phyloP scores from a whole-genome alignment of 1,139 yeast genomes.

The Pichia sp. region DNA sequence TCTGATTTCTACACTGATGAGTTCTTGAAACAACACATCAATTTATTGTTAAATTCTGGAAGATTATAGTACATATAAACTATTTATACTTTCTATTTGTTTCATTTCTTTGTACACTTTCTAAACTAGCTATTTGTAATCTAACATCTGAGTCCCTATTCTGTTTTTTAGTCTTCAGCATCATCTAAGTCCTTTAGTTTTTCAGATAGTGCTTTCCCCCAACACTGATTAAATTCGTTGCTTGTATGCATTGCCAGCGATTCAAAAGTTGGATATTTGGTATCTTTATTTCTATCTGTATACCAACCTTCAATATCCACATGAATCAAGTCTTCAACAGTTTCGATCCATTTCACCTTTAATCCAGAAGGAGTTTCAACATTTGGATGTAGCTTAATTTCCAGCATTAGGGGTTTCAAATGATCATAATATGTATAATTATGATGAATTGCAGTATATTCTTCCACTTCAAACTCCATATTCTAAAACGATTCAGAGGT shows the following conservation, averaged over 20 bases:
- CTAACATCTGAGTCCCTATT: not conserved
- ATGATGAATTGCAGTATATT: constrained; percentile 1
- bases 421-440: constrained; percentile 7
- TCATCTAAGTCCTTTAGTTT: constrained; percentile 12
- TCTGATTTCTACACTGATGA: constrained; percentile 77
- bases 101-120: not conserved
- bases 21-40: constrained; percentile 67
- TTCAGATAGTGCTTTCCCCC: constrained; percentile 17
- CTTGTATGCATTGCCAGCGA: constrained; percentile 20
- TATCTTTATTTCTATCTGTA: constrained; percentile 5
- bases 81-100: not conserved
- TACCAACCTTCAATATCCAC: constrained; percentile 26
- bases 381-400: not conserved
- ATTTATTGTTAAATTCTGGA: constrained; percentile 55
- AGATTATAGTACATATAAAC: constrained; percentile 28
- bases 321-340: not conserved
- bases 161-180: not conserved
- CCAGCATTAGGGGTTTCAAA: constrained; percentile 6
- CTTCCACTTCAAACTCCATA: not conserved
- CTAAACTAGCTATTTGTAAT: not conserved
- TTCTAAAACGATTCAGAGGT: too few species aligned
- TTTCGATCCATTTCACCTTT: constrained; percentile 10
- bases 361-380: not conserved
- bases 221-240: constrained; percentile 13
- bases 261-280: constrained; percentile 27